Evolutionary conservation across 2,329 filamentous ascomycete genomes (phyloP).

Genomic region (Fusarium verrucosum): DNA sequence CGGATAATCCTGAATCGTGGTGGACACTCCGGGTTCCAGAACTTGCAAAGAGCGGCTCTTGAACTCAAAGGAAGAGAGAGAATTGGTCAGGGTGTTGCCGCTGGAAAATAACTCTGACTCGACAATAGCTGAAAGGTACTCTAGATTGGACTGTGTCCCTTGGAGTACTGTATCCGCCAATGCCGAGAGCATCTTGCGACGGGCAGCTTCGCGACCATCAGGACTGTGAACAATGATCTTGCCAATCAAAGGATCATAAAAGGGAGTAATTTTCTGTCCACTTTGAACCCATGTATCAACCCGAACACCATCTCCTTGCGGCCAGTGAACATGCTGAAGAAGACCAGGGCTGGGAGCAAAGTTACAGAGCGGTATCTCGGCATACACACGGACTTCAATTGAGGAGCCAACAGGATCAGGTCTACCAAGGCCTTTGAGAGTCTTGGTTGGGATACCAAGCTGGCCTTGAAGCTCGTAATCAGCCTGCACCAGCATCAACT

Average conservation of each 20-base stretch:
- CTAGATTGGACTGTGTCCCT: not conserved
- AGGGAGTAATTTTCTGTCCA: not conserved
- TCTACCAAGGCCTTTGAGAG: not conserved
- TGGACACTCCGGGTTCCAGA: conserved; percentile 1
- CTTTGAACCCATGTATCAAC: conserved; percentile 1
- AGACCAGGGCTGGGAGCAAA: not conserved
- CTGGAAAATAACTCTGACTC: not conserved
- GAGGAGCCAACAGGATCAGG: not conserved
- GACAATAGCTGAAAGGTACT: not conserved
- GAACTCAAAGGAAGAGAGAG: not conserved
- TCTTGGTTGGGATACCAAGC: not conserved
- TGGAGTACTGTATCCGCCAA: not conserved
- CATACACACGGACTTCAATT: not conserved
- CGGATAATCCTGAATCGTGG: not conserved
- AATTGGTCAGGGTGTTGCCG: not conserved
- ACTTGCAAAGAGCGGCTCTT: not conserved
- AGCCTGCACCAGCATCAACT: conserved; percentile 53
- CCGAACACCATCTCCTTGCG: not conserved
- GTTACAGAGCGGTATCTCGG: not conserved
- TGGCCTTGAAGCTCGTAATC: conserved; percentile 34
- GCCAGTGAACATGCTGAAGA: not conserved
- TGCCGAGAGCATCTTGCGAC: not conserved
- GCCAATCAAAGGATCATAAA: conserved; percentile 12
- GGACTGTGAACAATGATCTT: not conserved
- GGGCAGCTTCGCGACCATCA: not conserved